phyloP scores from a whole-genome alignment of 1,139 yeast genomes.

The Yamadazyma diospyri region DNA sequence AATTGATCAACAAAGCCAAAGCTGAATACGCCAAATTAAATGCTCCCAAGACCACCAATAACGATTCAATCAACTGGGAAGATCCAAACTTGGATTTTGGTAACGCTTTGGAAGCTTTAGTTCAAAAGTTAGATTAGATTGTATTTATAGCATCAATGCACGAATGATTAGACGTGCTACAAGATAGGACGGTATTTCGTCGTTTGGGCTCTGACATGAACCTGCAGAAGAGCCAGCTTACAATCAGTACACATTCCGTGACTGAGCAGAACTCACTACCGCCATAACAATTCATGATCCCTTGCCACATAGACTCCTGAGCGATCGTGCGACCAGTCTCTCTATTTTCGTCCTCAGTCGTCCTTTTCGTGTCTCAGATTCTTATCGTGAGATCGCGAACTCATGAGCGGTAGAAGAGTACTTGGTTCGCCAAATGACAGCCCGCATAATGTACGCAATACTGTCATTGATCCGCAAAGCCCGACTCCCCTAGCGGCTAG shows the following conservation, averaged over 20 bases:
- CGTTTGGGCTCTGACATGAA: too few relatives aligned
- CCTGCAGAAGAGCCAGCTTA: too few relatives aligned
- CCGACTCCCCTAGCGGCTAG: slow-evolving; percentile 2
- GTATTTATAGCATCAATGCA: slow-evolving; percentile 10
- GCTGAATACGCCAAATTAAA: slow-evolving; percentile 77
- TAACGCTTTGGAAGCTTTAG: slow-evolving; percentile 40
- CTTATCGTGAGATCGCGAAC: slow-evolving; percentile 3
- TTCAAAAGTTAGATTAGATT: slow-evolving; percentile 40
- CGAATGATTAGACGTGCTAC: too few relatives aligned
- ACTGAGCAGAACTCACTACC: too few relatives aligned
- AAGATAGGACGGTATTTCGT: too few relatives aligned
- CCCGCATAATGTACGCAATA: slow-evolving; percentile 4
- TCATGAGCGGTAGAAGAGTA: slow-evolving; percentile 4
- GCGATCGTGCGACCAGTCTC: too few relatives aligned
- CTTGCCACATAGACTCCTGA: too few relatives aligned
- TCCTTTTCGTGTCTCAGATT: too few relatives aligned
- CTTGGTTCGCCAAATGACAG: slow-evolving; percentile 8
- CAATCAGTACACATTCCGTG: too few relatives aligned
- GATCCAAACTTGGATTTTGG: slow-evolving; percentile 90
- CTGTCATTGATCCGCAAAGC: slow-evolving; percentile 1
- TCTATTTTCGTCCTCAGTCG: too few relatives aligned
- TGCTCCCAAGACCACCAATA: slow-evolving; percentile 39
- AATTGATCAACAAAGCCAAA: slow-evolving; percentile 83
- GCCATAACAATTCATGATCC: too few relatives aligned
- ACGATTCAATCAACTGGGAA: slow-evolving; percentile 66